Conservation (phyloP, 495 filamentous ascomycete species). For the Tirmania nivea region DNA sequence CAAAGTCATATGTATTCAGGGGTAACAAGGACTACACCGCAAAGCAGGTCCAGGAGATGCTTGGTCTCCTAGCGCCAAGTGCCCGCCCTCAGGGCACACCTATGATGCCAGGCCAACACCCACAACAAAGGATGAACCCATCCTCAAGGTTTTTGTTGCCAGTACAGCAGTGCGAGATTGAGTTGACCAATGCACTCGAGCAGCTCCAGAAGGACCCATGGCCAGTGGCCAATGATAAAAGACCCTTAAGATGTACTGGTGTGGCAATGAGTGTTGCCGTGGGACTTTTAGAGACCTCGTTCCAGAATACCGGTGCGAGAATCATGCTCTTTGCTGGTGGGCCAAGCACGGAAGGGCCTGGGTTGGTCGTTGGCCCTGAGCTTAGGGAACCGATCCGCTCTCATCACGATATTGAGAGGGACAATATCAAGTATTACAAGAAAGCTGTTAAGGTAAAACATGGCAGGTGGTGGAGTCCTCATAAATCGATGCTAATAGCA, state of each 20-base stretch:
- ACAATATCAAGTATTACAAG: slow-evolving; percentile 99
- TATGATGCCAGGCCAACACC: slow-evolving; percentile 38
- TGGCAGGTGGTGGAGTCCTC: background rate
- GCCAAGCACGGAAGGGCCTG: slow-evolving; percentile 86
- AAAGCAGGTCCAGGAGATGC: slow-evolving; percentile 98
- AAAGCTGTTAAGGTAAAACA: slow-evolving; percentile 74
- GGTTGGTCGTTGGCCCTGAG: slow-evolving; percentile 93
- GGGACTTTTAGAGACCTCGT: slow-evolving; percentile 77
- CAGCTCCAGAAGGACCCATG: slow-evolving; percentile 94
- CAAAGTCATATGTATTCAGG: slow-evolving; percentile 98
- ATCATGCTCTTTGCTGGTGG: slow-evolving; percentile 97
- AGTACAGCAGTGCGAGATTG: slow-evolving; percentile 91
- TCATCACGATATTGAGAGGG: slow-evolving; percentile 95
- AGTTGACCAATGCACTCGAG: slow-evolving; percentile 91
- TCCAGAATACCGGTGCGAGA: slow-evolving; percentile 81
- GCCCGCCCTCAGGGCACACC: slow-evolving; percentile 55
- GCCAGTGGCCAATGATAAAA: slow-evolving; percentile 88
- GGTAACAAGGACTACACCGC: slow-evolving; percentile 93
- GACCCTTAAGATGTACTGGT: slow-evolving; percentile 81
- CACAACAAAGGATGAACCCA: slow-evolving; percentile 49
- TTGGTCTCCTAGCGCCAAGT: slow-evolving; percentile 49
- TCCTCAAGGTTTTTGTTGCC: slow-evolving; percentile 82
- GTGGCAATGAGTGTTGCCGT: slow-evolving; percentile 90
- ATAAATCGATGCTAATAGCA: slow-evolving; percentile 10
- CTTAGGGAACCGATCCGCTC: slow-evolving; percentile 91